Base-by-base conservation (phyloP, 1,284 basidiomycete genomes). In the Naganishia liquefaciens region DNA sequence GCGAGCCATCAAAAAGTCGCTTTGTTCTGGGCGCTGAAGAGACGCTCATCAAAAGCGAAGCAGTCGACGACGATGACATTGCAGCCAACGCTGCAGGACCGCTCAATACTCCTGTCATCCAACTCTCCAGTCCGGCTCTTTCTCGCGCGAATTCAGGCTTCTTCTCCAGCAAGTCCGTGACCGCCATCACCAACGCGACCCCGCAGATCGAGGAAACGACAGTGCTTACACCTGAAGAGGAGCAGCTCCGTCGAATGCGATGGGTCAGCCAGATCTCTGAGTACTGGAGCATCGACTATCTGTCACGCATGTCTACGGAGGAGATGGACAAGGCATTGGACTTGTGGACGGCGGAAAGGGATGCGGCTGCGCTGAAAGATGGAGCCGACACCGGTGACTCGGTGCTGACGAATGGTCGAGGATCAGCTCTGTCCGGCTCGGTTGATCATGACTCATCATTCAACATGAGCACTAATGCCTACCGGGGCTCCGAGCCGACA, bases 181-280 rank as follows among this genome's bases (percentile, higher is more conserved):
- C 37, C 21, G 40, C 39, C 33, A 50, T 54, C 40, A 49, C 43
- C 6, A 10, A 37, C 13, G 17, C 49, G 65, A 40, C 53, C 43
- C 28, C 58, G 58, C 28, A 51, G 21, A 33, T 33, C 23, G n/a
- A 42, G 54, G 11, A 21, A 25, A 13, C 28, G 23, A 19, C 30
- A 9, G 58, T 51, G 19, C 21, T 46, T 13, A 28, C 60, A 68
- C 68, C 60, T 37, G 69, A 72, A 23, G 70, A 71, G 10, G 66
- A 74, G 2, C 80, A 83, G 52, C 81, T 81, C 61, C 80, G 90
- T 51, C 81, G 88, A 27, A 88, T 93, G 85, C 86, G 87, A 77
- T 94, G 91, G 91, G 88, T 93, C 0, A 87, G 90, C 1, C 91
- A 93, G 76, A 85, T 93, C 72, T 92, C 90, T 82, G 92, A 97